Base-by-base conservation (phyloP, 179 eudicot species). In the Spinacia oleracea region DNA sequence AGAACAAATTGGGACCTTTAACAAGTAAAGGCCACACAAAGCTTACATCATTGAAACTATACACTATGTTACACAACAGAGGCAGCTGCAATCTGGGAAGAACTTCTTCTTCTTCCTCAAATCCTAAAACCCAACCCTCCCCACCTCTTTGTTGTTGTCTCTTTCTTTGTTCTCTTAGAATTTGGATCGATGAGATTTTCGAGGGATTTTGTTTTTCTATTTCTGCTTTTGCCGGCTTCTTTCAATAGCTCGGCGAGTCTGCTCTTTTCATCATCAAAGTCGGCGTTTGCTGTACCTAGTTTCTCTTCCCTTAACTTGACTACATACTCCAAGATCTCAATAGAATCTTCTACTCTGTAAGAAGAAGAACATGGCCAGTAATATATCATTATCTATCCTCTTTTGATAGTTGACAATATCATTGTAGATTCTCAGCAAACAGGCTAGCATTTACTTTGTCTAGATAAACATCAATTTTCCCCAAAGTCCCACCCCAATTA, bases 291-390 rank as follows among this genome's bases (percentile, higher is more conserved):
- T 15, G 99, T 96, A 34, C 99, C 99, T 27, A 96, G 97, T 80
- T 96, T 92, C 89, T 96, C 99, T 86, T 93, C 99, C 78, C 99
- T 89, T 86, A 96, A 83, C 83, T 96, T 96, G 34, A 96, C 89
- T 27, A 96, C 97, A 81, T 92, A 91, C 79, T 96, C 99, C 91
- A 93, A 82, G 67, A 96, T 94, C 92, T 96, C 99, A 34, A 94
- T 96, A 35, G 99, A 93, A 88, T 96, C 99, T 75, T 96, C 99
- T 50, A 96, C 86, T 82, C 99, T 96, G 97, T 80, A 82, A 42
- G 12, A 25, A 51, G 79, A 82, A 42, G 12, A 25, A 51, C 67
- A 55, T 55, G 58, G 58, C 35, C 80, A 77, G 29, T 15, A 66
- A 38, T 15, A 66, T 70, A 72, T 83, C 77, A 82, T 60, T 75